Percentiles rank a stretch among this genome's conserved stretches.
phyloP scores from a whole-genome alignment of 805 yeast genomes.

The Candida parachauliodes region DNA sequence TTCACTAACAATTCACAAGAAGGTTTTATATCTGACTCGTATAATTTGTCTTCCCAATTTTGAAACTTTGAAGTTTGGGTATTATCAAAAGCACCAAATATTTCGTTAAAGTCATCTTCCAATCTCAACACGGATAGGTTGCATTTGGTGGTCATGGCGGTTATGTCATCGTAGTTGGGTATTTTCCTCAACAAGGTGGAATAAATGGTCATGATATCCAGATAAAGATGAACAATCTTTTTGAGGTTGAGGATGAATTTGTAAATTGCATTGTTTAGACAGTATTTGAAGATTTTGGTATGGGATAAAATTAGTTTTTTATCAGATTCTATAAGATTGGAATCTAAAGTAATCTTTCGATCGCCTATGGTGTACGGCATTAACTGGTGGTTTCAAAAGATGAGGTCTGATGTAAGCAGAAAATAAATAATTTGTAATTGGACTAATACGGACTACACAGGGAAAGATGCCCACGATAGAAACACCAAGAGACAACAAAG shows the following conservation, averaged over 20 bases:
- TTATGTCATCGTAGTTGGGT: constrained; percentile 39
- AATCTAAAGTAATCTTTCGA: constrained; percentile 22
- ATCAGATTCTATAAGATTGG: constrained; percentile 18
- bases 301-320: constrained; percentile 24
- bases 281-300: constrained; percentile 27
- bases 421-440: neutral
- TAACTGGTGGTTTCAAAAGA: neutral
- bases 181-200: constrained; percentile 35
- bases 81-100: constrained; percentile 18
- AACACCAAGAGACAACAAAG: no score
- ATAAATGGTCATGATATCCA: constrained; percentile 38
- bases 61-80: neutral
- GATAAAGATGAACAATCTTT: constrained; percentile 32
- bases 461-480: no score
- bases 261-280: constrained; percentile 29
- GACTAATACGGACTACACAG: no score
- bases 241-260: constrained; percentile 25
- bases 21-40: constrained; percentile 22
- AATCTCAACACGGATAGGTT: constrained; percentile 18
- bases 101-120: constrained; percentile 29
- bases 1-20: constrained; percentile 17
- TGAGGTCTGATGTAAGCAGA: neutral
- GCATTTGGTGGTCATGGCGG: constrained; percentile 25
- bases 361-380: constrained; percentile 43
- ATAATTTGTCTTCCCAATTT: constrained; percentile 24